Conservation (phyloP, 2,329 filamentous ascomycete species). For the Zasmidium angulare region DNA sequence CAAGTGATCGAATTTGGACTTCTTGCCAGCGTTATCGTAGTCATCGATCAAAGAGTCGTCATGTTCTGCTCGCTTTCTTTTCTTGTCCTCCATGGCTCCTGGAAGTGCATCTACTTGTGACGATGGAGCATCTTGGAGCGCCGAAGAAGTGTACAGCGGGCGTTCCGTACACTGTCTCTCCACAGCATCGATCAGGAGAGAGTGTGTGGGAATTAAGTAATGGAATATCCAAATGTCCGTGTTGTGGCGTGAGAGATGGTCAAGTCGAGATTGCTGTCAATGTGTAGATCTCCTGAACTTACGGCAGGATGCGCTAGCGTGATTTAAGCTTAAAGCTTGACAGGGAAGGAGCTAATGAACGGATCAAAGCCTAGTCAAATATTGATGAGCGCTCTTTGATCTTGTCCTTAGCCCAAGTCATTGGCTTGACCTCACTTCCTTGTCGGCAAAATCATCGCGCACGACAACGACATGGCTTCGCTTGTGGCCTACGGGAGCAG, state of each 20-base stretch:
- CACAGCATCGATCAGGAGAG: not conserved
- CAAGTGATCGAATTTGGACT: not conserved
- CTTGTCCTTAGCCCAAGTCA: not conserved
- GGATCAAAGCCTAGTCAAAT: not conserved
- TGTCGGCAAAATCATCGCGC: not conserved
- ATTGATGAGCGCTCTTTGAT: not conserved
- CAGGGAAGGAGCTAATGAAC: not conserved
- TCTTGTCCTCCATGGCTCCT: not conserved
- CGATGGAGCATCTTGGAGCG: not conserved
- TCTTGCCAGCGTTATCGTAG: not conserved
- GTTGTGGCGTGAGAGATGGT: not conserved
- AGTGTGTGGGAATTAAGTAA: not conserved
- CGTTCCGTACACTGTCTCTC: not conserved
- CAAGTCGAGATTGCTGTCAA: not conserved
- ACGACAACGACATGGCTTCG: slow-evolving; percentile 5
- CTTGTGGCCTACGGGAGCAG: slow-evolving; percentile 50
- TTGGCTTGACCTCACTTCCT: slow-evolving; percentile 1
- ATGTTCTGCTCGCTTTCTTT: not conserved
- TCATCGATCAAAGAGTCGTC: not conserved
- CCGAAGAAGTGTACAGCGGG: not conserved
- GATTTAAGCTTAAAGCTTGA: not conserved
- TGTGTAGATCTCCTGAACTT: not conserved
- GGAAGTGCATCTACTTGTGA: not conserved
- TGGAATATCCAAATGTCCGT: not conserved
- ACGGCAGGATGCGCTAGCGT: not conserved